Conservation (phyloP, 2,329 filamentous ascomycete genomes). For the Aspergillus neoniger region DNA sequence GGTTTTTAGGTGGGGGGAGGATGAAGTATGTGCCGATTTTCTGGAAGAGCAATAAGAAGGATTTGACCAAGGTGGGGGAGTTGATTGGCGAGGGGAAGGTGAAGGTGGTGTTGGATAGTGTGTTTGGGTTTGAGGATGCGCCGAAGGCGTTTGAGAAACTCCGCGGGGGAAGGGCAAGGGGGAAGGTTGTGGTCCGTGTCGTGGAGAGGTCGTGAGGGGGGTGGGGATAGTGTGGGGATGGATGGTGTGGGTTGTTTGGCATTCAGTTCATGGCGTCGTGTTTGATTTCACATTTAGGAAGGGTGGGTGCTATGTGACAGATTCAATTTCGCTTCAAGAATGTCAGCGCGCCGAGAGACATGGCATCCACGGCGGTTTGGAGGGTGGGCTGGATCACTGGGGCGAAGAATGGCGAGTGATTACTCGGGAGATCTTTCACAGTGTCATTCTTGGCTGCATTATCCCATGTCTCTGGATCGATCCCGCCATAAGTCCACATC, state of each 20-base stretch:
- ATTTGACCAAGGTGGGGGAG: conserved; percentile 53
- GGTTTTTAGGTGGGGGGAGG: conserved; percentile 54
- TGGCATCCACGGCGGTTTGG: conserved; percentile 52
- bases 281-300: no score
- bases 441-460: conserved; percentile 48
- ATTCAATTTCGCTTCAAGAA: conserved; percentile 24
- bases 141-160: conserved; percentile 61
- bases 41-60: conserved; percentile 42
- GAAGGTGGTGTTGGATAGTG: conserved; percentile 57
- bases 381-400: conserved; percentile 60
- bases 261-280: not conserved
- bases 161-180: conserved; percentile 57
- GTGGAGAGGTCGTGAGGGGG: conserved; percentile 12
- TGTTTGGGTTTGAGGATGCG: conserved; percentile 58
- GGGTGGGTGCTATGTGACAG: not conserved
- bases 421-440: conserved; percentile 55
- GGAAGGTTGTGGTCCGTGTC: conserved; percentile 59
- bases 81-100: conserved; percentile 63
- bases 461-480: conserved; percentile 52
- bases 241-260: not conserved
- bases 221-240: no score
- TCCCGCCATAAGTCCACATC: conserved; percentile 60
- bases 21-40: conserved; percentile 39
- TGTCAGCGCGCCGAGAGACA: conserved; percentile 53
- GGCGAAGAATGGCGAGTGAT: conserved; percentile 61